Base-by-base conservation (phyloP, 805 yeast species). In the Pichia eremophila region DNA sequence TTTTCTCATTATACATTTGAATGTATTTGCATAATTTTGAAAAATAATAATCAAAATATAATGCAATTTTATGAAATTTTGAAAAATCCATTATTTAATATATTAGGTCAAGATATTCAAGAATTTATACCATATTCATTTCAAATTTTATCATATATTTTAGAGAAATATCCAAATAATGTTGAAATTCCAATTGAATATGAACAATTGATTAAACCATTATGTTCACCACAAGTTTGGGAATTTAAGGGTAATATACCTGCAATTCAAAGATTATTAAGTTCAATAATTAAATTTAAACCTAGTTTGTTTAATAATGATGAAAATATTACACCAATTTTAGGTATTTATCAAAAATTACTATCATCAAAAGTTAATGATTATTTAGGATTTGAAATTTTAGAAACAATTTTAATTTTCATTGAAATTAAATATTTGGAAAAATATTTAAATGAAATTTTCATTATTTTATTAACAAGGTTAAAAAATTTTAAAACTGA, bases 281-380 rank as follows among this genome's bases (percentile, higher is more conserved):
- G 79, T 47, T 80, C 87, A 8, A 80, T 91, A 19, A 66, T 84
- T 34, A 64, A 64, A 41, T 78, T 75, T 41, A 74, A 73, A 44
- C 69, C 76, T 2, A 43, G 58, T 3, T 58, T 65, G 2, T 75
- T 76, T 52, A 65, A 67, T 5, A 54, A 58, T 18, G 58, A 58
- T 22, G 66, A 70, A 54, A 57, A 68, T 10, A 66, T 80, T n/a
- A 77, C 85, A 35, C 95, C 97, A 4, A 76, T 93, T 31, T 70
- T 93, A 39, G 99, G 99, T 38, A 95, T 93, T n/a, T 95, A 87
- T 72, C 99, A 95, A 68, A 88, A 90, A 63, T 71, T 93, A 54
- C 79, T 93, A 45, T 80, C 96, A 1, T 87, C 97, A 0, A 85
- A 83, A 54, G 74, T 79, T 15, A 83, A 88, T 57, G 98, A 93